Evolutionary conservation across 306 rosid species (phyloP).

Genomic region (Rubus parviflorus): DNA sequence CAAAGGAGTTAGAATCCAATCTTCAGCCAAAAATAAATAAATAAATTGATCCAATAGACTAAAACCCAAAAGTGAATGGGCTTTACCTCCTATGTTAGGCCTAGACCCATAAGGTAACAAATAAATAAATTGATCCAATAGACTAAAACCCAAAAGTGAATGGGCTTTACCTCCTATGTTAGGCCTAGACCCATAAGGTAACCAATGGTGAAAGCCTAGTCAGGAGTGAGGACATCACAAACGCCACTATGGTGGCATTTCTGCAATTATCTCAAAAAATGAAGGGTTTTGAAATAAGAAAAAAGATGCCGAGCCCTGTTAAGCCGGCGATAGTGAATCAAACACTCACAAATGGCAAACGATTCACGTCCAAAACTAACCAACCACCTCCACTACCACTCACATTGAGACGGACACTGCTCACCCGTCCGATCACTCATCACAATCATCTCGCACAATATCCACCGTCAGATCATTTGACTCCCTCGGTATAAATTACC

Average conservation of each 20-base stretch:
- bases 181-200: not conserved
- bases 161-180: not conserved
- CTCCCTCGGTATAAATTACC: conserved; percentile 32
- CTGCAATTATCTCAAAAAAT: not conserved
- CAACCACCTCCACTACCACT: conserved; percentile 1
- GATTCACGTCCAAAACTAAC: not conserved
- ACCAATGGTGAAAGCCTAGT: too few species aligned
- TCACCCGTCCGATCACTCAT: conserved; percentile 28
- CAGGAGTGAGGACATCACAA: not conserved
- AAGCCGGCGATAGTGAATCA: conserved; percentile 27
- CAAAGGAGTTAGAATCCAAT: too few species aligned
- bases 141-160: not conserved
- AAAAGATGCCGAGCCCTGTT: conserved; percentile 8
- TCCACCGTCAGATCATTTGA: conserved; percentile 16
- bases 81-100: not conserved
- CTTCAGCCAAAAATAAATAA: too few species aligned
- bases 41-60: too few species aligned
- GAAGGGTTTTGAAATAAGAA: too few species aligned
- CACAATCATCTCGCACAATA: not conserved
- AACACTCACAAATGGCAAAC: conserved; percentile 22
- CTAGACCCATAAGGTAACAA: too few species aligned
- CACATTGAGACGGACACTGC: conserved; percentile 12
- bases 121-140: too few species aligned
- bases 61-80: not conserved
- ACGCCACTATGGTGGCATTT: not conserved